These are phyloP conservation scores for Saccharomycopsis babjevae DNA, from an alignment of 805 yeast genomes.

Conservation along the genomic window DNA sequence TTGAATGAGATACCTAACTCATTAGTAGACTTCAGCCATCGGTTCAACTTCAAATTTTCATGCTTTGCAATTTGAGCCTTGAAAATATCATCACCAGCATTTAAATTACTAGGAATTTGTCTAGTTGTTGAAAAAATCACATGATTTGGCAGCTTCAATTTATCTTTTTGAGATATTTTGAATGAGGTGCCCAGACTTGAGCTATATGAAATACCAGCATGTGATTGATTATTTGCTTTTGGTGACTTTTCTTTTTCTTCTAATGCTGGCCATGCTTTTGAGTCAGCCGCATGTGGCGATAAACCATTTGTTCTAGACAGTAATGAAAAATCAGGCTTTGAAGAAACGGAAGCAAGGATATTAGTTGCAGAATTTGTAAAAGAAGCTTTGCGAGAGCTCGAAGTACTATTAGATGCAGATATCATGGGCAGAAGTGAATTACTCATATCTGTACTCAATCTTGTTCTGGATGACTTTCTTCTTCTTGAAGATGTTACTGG, in stretches of 20 bases:
- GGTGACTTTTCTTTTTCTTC: neutral
- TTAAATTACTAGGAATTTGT: neutral
- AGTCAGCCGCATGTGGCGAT: neutral
- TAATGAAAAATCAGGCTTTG: neutral
- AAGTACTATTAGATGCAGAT: neutral
- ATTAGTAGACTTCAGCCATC: slow-evolving; percentile 1
- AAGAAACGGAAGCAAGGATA: neutral
- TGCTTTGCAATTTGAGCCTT: neutral
- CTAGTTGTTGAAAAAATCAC: neutral
- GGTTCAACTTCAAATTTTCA: neutral
- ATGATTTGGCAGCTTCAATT: neutral
- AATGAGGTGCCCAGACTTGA: neutral
- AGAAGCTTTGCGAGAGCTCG: neutral
- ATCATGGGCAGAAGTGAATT: neutral
- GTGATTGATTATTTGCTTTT: neutral
- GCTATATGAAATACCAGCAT: neutral
- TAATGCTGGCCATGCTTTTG: neutral
- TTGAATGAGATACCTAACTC: neutral
- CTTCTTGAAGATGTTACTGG: slow-evolving; percentile 27
- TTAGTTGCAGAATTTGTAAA: neutral
- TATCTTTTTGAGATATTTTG: neutral
- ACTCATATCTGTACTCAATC: neutral
- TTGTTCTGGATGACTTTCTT: slow-evolving; percentile 23
- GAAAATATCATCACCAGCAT: neutral
- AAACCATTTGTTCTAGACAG: neutral